Percentiles rank a stretch among this genome's conserved stretches.
Evolutionary conservation across 345 rosid genomes (phyloP).

Genomic region (Populus tremula): DNA sequence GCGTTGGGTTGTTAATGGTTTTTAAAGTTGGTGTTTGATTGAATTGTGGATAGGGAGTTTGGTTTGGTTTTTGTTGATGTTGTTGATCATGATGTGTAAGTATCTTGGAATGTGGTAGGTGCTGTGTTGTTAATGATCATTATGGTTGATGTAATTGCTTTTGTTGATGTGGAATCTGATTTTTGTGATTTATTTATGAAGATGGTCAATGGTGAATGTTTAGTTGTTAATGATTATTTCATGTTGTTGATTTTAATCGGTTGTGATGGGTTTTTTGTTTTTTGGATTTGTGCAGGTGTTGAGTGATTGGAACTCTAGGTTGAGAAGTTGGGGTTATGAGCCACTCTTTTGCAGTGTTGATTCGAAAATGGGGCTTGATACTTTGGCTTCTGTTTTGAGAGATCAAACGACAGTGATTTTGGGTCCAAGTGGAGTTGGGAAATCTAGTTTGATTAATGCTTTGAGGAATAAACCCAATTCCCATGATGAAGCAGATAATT

Average conservation of each 20-base stretch:
- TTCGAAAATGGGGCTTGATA: conserved; percentile 58
- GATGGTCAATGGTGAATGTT: not conserved
- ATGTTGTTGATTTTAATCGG: not conserved
- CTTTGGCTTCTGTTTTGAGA: conserved; percentile 51
- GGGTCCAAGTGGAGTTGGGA: conserved; percentile 99
- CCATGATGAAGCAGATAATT: conserved; percentile 46
- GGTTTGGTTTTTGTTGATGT: not conserved
- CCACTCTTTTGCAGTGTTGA: conserved; percentile 83
- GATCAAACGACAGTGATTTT: conserved; percentile 87
- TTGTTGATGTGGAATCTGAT: not conserved
- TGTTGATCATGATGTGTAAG: not conserved
- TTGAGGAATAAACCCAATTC: conserved; percentile 49
- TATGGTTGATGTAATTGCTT: not conserved
- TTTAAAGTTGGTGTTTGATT: not conserved
- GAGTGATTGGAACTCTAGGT: conserved; percentile 57
- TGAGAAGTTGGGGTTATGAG: conserved; percentile 75
- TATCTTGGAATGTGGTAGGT: not conserved
- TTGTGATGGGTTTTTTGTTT: not conserved
- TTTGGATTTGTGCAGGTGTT: conserved; percentile 46
- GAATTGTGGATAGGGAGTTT: not conserved
- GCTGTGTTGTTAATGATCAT: not conserved
- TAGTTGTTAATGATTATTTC: not conserved
- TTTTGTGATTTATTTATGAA: not conserved
- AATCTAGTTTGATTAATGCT: conserved; percentile 83
- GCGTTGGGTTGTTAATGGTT: not conserved